Conservation (phyloP, 306 rosid species). For the Medicago lupulina region DNA sequence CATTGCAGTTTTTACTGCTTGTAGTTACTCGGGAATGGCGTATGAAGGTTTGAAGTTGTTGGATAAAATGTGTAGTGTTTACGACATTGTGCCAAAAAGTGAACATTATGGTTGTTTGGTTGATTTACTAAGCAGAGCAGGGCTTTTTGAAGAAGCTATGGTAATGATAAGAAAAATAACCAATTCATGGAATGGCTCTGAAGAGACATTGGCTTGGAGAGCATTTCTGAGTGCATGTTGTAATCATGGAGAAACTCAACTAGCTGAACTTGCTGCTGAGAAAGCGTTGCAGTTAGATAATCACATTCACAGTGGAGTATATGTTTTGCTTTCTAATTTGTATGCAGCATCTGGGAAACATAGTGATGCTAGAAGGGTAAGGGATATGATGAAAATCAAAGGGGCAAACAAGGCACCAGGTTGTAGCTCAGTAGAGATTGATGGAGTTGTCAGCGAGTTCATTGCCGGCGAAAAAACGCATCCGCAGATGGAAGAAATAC, state of each 20-base stretch:
- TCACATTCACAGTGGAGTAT: slow-evolving; percentile 58
- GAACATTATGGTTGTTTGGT: slow-evolving; percentile 77
- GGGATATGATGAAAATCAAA: slow-evolving; percentile 64
- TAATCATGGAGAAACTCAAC: slow-evolving; percentile 61
- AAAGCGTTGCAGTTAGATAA: slow-evolving; percentile 51
- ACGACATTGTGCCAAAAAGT: slow-evolving; percentile 63
- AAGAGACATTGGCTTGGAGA: slow-evolving; percentile 77
- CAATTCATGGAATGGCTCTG: slow-evolving; percentile 45
- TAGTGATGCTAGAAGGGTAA: slow-evolving; percentile 61
- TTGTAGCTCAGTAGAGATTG: slow-evolving; percentile 74
- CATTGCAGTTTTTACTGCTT: slow-evolving; percentile 74
- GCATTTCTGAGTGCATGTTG: slow-evolving; percentile 82
- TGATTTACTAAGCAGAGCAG: slow-evolving; percentile 68
- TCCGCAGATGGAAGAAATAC: slow-evolving; percentile 57
- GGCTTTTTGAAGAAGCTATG: slow-evolving; percentile 70
- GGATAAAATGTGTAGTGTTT: slow-evolving; percentile 58
- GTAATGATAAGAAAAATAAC: slow-evolving; percentile 49
- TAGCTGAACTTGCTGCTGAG: slow-evolving; percentile 66
- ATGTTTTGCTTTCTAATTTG: slow-evolving; percentile 73
- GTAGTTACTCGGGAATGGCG: slow-evolving; percentile 76
- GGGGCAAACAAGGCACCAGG: slow-evolving; percentile 72
- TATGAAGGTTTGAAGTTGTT: slow-evolving; percentile 56
- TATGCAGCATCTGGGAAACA: slow-evolving; percentile 62
- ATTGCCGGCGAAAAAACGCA: slow-evolving; percentile 68
- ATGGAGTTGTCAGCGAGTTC: slow-evolving; percentile 64